These are phyloP conservation scores for Apophysomyces elegans DNA, from an alignment of 371 early-diverging fungal genomes.

Conservation along the genomic window DNA sequence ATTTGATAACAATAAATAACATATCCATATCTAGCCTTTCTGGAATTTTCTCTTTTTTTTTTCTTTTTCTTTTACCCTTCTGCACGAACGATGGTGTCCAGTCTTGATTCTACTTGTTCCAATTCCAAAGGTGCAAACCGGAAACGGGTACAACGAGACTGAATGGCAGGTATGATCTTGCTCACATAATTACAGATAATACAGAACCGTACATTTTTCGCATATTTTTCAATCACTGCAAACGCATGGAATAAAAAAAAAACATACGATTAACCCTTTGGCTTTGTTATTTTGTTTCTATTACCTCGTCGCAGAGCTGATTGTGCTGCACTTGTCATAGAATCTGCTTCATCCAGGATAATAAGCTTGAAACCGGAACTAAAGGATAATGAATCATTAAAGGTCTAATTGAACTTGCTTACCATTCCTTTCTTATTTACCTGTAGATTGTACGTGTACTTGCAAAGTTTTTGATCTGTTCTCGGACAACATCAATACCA, in stretches of 20 bases:
- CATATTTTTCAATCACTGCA: conserved; percentile 97
- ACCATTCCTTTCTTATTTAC: conserved; percentile 20
- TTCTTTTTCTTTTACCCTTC: conserved; percentile 61
- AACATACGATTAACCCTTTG: background rate
- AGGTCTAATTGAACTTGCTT: background rate
- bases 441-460: conserved; percentile 88
- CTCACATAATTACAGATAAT: conserved; percentile 98
- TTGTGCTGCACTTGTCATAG: conserved; percentile 97
- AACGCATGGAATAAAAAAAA: background rate
- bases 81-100: conserved; percentile 72
- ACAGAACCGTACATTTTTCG: conserved; percentile 96
- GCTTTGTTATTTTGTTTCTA: background rate
- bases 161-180: conserved; percentile 98
- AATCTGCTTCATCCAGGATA: conserved; percentile 98
- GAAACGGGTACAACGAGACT: conserved; percentile 98
- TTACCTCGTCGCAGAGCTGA: conserved; percentile 92
- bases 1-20: background rate
- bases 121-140: conserved; percentile 91
- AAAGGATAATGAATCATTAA: conserved; percentile 6
- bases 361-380: conserved; percentile 91
- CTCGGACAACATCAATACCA: conserved; percentile 99
- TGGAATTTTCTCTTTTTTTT: no score
- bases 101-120: conserved; percentile 75
- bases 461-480: conserved; percentile 98
- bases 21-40: no score